Conservation (phyloP, 2,329 filamentous ascomycete species). For the Alternaria postmessia region DNA sequence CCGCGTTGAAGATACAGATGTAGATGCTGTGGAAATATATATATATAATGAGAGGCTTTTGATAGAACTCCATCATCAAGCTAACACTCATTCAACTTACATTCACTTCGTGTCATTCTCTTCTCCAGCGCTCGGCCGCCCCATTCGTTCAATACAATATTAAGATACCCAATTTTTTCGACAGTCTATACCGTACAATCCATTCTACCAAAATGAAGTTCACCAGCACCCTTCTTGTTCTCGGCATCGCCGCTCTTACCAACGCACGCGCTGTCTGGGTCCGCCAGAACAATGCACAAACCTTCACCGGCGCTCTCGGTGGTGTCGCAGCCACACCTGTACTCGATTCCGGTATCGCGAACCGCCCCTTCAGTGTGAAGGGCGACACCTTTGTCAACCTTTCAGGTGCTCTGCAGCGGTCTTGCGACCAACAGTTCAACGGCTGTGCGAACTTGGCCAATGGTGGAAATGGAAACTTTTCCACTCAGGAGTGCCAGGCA, state of each 20-base stretch:
- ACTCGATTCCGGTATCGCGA: constrained; percentile 58
- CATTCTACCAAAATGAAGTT: constrained; percentile 36
- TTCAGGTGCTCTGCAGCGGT: constrained; percentile 64
- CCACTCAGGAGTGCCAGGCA: constrained; percentile 61
- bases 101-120: constrained; percentile 19
- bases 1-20: not conserved
- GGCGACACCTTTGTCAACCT: constrained; percentile 61
- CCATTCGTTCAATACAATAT: constrained; percentile 16
- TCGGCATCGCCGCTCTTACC: constrained; percentile 27
- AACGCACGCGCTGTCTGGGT: constrained; percentile 29
- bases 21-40: not conserved
- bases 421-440: constrained; percentile 71
- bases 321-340: constrained; percentile 63
- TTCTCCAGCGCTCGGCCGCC: constrained; percentile 35
- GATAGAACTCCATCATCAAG: constrained; percentile 7
- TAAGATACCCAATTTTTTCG: constrained; percentile 10
- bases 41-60: not conserved
- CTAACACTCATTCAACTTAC: constrained; percentile 1
- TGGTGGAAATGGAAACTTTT: constrained; percentile 54
- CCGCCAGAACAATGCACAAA: constrained; percentile 41
- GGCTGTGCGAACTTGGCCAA: constrained; percentile 66
- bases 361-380: constrained; percentile 50
- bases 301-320: constrained; percentile 59
- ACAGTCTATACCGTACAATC: not conserved
- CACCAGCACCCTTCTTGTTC: constrained; percentile 25